A percentile compares a stretch with the other conserved stretches of the same genome.
phyloP scores from a whole-genome alignment of 2,329 filamentous ascomycete genomes.

The Diaporthe humulicola region DNA sequence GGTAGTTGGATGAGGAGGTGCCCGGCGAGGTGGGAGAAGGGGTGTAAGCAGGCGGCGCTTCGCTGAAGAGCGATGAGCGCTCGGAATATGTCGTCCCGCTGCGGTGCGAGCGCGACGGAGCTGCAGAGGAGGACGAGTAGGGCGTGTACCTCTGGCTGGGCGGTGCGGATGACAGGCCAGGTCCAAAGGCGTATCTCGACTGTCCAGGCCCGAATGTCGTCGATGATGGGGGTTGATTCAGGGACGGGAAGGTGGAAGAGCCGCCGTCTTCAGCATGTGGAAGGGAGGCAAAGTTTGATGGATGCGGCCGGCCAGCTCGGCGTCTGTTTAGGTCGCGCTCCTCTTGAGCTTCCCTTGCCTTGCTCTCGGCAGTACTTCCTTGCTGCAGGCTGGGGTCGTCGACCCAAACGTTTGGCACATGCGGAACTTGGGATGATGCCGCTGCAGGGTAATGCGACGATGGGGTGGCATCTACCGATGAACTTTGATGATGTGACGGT shows the following conservation, averaged over 20 bases:
- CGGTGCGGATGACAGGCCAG: conserved; percentile 20
- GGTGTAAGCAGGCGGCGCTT: conserved; percentile 66
- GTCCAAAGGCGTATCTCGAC: conserved; percentile 30
- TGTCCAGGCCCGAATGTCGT: conserved; percentile 14
- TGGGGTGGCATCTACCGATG: conserved; percentile 21
- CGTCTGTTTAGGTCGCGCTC: conserved; percentile 49
- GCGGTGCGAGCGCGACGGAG: conserved; percentile 41
- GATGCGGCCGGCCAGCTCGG: conserved; percentile 20
- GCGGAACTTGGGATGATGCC: conserved; percentile 54
- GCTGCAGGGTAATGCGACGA: conserved; percentile 32
- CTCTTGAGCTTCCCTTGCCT: conserved; percentile 59
- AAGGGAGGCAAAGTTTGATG: conserved; percentile 11
- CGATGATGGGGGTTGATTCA: not conserved
- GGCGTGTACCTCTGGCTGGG: conserved; percentile 34
- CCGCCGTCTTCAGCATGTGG: conserved; percentile 2
- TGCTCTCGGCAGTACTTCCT: conserved; percentile 53
- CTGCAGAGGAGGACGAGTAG: conserved; percentile 40
- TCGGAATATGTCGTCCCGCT: conserved; percentile 51
- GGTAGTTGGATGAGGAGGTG: conserved; percentile 52
- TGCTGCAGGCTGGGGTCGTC: conserved; percentile 60
- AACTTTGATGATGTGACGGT: conserved; percentile 4
- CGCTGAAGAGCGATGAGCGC: conserved; percentile 45
- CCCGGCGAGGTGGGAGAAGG: conserved; percentile 54
- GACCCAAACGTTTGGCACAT: conserved; percentile 63
- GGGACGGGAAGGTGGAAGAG: not conserved